phyloP scores from a whole-genome alignment of 345 rosid species.

The Adansonia digitata region DNA sequence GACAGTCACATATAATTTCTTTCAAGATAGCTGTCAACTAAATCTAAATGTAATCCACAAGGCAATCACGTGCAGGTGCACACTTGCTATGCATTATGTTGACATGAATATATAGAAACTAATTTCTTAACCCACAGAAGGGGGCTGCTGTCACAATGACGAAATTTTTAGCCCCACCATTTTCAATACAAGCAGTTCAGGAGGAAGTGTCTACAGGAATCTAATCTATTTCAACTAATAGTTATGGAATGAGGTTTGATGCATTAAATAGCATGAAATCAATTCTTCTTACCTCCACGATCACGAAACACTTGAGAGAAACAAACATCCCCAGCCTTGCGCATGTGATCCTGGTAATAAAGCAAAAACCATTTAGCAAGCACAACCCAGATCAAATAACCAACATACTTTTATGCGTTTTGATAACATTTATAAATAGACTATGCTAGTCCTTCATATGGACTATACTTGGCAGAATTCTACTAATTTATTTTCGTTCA shows the following conservation, averaged over 20 bases:
- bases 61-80: background rate
- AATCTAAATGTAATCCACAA: background rate
- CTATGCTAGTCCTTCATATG: background rate
- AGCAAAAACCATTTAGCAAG: background rate
- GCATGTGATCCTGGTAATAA: conserved; percentile 85
- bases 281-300: conserved; percentile 53
- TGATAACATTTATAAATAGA: background rate
- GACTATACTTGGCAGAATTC: background rate
- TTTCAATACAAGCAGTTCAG: background rate
- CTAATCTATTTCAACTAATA: background rate
- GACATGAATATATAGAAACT: background rate
- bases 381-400: background rate
- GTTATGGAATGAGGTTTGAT: background rate
- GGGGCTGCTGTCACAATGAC: background rate
- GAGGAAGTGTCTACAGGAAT: background rate
- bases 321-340: conserved; percentile 95
- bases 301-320: conserved; percentile 90
- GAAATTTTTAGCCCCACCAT: background rate
- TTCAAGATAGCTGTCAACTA: background rate
- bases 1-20: background rate
- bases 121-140: background rate
- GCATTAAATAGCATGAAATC: background rate
- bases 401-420: background rate
- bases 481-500: background rate
- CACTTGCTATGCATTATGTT: background rate